These are phyloP conservation scores for Knufia petricola DNA, from an alignment of 2,329 filamentous ascomycete genomes.

Conservation along the genomic window DNA sequence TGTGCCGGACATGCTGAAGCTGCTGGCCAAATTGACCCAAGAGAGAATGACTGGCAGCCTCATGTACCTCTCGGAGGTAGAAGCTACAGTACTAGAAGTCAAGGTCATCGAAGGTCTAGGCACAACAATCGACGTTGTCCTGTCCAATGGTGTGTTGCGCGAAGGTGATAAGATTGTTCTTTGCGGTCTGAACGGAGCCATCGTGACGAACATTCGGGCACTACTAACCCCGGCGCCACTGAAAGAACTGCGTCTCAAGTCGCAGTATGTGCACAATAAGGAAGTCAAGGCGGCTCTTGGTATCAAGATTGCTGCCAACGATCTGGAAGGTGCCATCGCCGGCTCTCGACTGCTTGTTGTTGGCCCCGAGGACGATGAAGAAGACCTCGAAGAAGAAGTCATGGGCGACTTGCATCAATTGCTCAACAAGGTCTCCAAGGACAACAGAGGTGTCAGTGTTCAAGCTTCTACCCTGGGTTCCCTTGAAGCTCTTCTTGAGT, in stretches of 20 bases:
- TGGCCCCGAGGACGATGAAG: conserved; percentile 89
- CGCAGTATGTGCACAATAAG: conserved; percentile 96
- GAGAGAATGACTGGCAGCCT: conserved; percentile 94
- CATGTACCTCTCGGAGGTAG: conserved; percentile 97
- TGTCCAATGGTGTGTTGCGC: conserved; percentile 88
- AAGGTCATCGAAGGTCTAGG: conserved; percentile 98
- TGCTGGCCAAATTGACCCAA: conserved; percentile 83
- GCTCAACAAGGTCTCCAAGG: conserved; percentile 82
- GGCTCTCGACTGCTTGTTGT: conserved; percentile 91
- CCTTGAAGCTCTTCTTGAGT: conserved; percentile 89
- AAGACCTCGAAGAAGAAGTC: conserved; percentile 92
- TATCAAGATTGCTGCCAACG: conserved; percentile 97
- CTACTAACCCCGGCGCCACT: conserved; percentile 86
- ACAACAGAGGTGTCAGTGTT: conserved; percentile 88
- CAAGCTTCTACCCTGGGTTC: conserved; percentile 97
- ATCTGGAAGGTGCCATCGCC: conserved; percentile 90
- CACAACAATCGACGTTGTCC: conserved; percentile 94
- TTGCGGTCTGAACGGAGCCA: conserved; percentile 93
- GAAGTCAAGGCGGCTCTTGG: conserved; percentile 96
- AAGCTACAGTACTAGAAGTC: conserved; percentile 95
- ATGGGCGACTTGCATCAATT: conserved; percentile 88
- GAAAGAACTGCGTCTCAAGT: conserved; percentile 90
- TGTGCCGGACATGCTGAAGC: conserved; percentile 97
- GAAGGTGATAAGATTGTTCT: conserved; percentile 93
- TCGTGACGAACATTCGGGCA: conserved; percentile 89